Conservation (phyloP, 2,329 filamentous ascomycete species). For the Colletotrichum falcatum region DNA sequence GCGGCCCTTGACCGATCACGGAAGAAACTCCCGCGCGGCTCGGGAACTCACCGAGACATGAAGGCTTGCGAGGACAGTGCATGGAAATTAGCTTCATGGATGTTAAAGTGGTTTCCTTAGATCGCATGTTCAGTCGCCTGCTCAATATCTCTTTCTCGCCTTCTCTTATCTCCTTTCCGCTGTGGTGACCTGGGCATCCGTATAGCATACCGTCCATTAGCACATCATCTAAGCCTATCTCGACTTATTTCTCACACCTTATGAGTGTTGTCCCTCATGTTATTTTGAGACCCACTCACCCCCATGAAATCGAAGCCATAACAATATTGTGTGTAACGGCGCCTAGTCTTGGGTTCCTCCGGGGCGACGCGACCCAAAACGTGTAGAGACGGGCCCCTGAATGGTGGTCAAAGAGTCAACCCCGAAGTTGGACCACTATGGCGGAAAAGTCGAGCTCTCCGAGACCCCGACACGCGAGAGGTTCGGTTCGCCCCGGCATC, state of each 20-base stretch:
- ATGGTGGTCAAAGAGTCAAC: conserved; percentile 29
- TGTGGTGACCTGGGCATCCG: conserved; percentile 12
- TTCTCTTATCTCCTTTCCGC: not conserved
- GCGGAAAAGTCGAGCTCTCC: conserved; percentile 24
- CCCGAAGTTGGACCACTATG: not conserved
- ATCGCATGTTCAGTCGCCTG: conserved; percentile 29
- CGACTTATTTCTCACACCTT: not conserved
- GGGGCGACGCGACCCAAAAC: conserved; percentile 14
- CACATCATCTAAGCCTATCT: not conserved
- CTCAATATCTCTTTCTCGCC: not conserved
- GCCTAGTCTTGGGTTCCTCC: not conserved
- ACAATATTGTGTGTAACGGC: not conserved
- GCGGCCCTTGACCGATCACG: conserved; percentile 19
- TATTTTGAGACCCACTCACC: not conserved
- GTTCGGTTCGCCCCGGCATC: conserved; percentile 17
- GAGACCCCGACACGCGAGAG: conserved; percentile 20
- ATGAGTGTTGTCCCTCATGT: not conserved
- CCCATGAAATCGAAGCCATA: not conserved
- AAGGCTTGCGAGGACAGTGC: conserved; percentile 31
- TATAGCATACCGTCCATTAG: conserved; percentile 15
- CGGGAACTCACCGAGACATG: conserved; percentile 34
- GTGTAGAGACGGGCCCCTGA: conserved; percentile 3
- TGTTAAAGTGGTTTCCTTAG: conserved; percentile 34
- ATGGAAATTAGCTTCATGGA: conserved; percentile 33
- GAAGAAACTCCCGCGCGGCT: conserved; percentile 26